A percentile compares a stretch with the other conserved stretches of the same genome.
Evolutionary conservation across 768 basidiomycete genomes (phyloP).

Genomic region (Boletus huronensis): DNA sequence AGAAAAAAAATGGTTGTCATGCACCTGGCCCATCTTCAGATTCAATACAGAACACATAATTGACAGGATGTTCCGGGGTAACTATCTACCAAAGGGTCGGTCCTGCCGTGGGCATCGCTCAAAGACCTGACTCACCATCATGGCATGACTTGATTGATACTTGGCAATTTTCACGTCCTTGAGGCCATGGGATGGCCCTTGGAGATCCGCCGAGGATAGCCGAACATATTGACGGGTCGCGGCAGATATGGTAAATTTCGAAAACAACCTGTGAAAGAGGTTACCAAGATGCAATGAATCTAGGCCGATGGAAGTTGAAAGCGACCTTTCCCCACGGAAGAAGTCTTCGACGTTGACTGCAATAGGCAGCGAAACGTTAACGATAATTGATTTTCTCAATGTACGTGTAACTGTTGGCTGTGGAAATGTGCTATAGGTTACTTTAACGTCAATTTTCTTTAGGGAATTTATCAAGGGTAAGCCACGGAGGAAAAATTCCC

Average conservation of each 20-base stretch:
- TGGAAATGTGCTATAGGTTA: constrained; percentile 61
- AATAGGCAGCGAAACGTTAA: constrained; percentile 75
- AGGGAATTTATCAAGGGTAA: constrained; percentile 1
- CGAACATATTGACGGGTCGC: constrained; percentile 78
- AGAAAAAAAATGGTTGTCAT: constrained; percentile 4
- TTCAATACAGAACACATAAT: constrained; percentile 79
- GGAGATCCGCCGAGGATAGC: constrained; percentile 57
- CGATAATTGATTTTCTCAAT: constrained; percentile 49
- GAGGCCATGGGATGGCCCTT: constrained; percentile 40
- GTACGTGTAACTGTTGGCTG: constrained; percentile 53
- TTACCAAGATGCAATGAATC: background rate
- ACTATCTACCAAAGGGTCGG: constrained; percentile 53
- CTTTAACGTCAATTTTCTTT: constrained; percentile 65
- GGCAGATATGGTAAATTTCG: constrained; percentile 86
- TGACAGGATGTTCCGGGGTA: constrained; percentile 68
- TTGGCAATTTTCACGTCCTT: constrained; percentile 52
- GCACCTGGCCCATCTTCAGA: constrained; percentile 59
- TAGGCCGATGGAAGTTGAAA: background rate
- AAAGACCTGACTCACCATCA: constrained; percentile 41
- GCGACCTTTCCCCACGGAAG: constrained; percentile 79
- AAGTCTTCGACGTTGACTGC: constrained; percentile 96
- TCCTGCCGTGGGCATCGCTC: background rate
- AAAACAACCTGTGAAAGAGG: constrained; percentile 62
- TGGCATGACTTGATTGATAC: constrained; percentile 44
- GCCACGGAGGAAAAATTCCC: background rate